Base-by-base conservation (phyloP, 2,329 filamentous ascomycete species). In the Byssochlamys sp. region DNA sequence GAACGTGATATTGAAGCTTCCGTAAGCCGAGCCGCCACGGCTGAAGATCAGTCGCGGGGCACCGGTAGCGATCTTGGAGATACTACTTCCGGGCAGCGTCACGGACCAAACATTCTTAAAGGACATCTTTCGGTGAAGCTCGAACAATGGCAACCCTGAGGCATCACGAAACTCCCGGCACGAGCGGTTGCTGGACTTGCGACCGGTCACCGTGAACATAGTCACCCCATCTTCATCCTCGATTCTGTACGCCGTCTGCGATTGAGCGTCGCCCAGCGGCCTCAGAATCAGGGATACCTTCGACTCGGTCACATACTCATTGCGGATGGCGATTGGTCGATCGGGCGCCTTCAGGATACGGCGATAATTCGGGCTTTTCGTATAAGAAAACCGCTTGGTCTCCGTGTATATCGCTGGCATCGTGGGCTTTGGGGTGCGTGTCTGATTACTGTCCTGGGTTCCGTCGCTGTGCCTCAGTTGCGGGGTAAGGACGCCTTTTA, bases 91-190 rank as follows among this genome's bases (percentile, higher is more conserved):
- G 2, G 66, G 66, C 54, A 69, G 53, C 3, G 61, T 63, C 27
- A 67, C 61, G n/a, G 39, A 45, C 39, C 39, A 45, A 24, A 45
- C 39, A 45, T 45, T 45, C 39, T 24, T 45, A 45, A 62, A 56
- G 27, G 57, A 54, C 3, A 57, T 25, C 7, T 58, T 59, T 4
- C 59, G 52, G 49, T 66, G 61, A 26, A 63, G 56, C 56, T 69
- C 66, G 58, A 69, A 69, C 55, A 69, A 59, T 1, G 67, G 67
- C 1, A 69, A 59, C 1, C 67, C 67, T 6, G 67, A 68, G 4
- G 61, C 53, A 52, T 69, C 66, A 25, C 67, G 65, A 55, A 69
- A 67, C 51, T 69, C 67, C 25, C 67, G 65, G n/a, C 62, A 62
- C 2, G 59, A 48, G 4, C 62, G 61, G n/a, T 60, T 51, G 31